phyloP scores from a whole-genome alignment of 106 monocot genomes.

The Acorus gramineus region DNA sequence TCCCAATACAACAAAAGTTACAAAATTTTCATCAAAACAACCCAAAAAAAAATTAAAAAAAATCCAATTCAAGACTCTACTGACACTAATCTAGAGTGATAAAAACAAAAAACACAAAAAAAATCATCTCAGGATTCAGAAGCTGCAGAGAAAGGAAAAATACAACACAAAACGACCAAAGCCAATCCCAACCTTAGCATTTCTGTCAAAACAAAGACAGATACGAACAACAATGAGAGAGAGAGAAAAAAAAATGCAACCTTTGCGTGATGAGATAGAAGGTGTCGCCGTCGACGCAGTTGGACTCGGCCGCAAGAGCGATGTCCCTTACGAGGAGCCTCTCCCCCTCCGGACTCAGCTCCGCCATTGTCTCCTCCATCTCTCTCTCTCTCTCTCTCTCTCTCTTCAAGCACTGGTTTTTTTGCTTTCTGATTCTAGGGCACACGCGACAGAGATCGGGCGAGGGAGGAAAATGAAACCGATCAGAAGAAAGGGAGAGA shows the following conservation, averaged over 20 bases:
- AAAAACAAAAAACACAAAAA: not conserved
- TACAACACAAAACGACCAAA: too few species aligned
- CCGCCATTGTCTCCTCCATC: slow-evolving; percentile 1
- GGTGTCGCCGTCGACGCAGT: slow-evolving; percentile 78
- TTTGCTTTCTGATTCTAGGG: too few species aligned
- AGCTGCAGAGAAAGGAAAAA: too few species aligned
- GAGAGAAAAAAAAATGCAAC: slow-evolving; percentile 17
- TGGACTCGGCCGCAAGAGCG: slow-evolving; percentile 63
- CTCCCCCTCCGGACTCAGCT: slow-evolving; percentile 74
- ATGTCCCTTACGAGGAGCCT: slow-evolving; percentile 69
- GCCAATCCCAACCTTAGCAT: not conserved
- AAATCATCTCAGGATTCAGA: not conserved
- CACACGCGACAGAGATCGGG: too few species aligned
- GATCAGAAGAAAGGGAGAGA: too few species aligned
- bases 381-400: slow-evolving; percentile 6
- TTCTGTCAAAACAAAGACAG: not conserved
- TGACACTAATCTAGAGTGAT: too few species aligned
- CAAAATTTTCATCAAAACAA: too few species aligned
- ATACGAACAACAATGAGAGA: not conserved
- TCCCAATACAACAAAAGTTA: too few species aligned
- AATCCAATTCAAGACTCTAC: too few species aligned
- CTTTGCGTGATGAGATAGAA: slow-evolving; percentile 82
- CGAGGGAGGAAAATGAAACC: too few species aligned
- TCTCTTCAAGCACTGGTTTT: too few species aligned
- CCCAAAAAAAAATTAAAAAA: too few species aligned